These are phyloP conservation scores for Pythium periplocum DNA, from an alignment of 352 stramenopile genomes.

Conservation along the genomic window DNA sequence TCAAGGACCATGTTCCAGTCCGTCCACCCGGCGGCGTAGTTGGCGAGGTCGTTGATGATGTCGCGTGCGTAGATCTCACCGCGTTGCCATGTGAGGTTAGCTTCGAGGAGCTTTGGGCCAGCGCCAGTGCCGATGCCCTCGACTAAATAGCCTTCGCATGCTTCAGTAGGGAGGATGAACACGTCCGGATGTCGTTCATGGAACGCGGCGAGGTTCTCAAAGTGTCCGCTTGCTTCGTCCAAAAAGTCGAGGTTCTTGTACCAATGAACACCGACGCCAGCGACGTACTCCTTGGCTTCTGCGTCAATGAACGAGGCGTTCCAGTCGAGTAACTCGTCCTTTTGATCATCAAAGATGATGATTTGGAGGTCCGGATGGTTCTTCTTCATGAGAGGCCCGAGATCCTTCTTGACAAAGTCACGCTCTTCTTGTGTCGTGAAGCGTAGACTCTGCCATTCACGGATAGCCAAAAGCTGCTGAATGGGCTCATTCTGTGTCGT, in stretches of 20 bases:
- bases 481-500: constrained; percentile 78
- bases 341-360: constrained; percentile 78
- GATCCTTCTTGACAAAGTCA: constrained; percentile 63
- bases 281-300: constrained; percentile 52
- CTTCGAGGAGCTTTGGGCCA: constrained; percentile 24
- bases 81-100: constrained; percentile 47
- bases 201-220: constrained; percentile 29
- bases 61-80: constrained; percentile 73
- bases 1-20: constrained; percentile 83
- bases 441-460: constrained; percentile 43
- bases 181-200: constrained; percentile 35
- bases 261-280: constrained; percentile 83
- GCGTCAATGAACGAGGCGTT: constrained; percentile 25
- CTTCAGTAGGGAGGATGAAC: constrained; percentile 67
- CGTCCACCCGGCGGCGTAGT: constrained; percentile 60
- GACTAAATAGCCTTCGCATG: constrained; percentile 46
- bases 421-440: constrained; percentile 26
- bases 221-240: constrained; percentile 22
- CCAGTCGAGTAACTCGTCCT: constrained; percentile 36
- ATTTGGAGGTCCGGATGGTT: constrained; percentile 73
- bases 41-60: constrained; percentile 79
- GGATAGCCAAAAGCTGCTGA: constrained; percentile 21
- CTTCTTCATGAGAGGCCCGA: constrained; percentile 50
- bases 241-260: constrained; percentile 45
- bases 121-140: constrained; percentile 24